phyloP scores from a whole-genome alignment of 768 basidiomycete genomes.

The Podaxis sp. region DNA sequence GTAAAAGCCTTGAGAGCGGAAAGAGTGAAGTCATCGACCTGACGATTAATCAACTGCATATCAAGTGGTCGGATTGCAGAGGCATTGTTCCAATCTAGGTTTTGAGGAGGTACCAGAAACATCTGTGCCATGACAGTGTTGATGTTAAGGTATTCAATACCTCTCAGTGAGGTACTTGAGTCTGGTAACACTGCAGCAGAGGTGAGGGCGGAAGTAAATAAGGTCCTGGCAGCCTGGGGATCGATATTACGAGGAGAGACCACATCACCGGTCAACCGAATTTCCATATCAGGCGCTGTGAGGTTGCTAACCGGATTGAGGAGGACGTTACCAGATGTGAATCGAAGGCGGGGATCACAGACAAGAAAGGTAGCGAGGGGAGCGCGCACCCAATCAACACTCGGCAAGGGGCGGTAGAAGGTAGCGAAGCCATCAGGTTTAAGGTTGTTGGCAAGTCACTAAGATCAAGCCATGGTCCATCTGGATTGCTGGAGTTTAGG shows the following conservation, averaged over 20 bases:
- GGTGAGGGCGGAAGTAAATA: neutral
- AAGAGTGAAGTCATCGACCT: neutral
- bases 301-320: neutral
- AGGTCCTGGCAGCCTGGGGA: neutral
- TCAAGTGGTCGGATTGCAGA: neutral
- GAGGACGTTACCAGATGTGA: neutral
- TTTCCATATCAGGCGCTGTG: neutral
- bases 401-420: neutral
- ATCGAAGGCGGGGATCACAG: neutral
- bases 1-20: constrained; percentile 6
- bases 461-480: neutral
- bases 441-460: neutral
- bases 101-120: neutral
- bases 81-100: neutral
- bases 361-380: constrained; percentile 7
- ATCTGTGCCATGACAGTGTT: neutral
- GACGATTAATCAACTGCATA: neutral
- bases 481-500: neutral
- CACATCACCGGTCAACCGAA: neutral
- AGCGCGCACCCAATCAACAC: neutral
- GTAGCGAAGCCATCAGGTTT: neutral
- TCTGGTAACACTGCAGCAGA: neutral
- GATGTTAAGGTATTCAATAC: neutral
- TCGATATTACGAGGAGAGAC: neutral
- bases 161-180: neutral